phyloP scores from a whole-genome alignment of 352 stramenopile genomes.

The Globisporangium abappressorium region DNA sequence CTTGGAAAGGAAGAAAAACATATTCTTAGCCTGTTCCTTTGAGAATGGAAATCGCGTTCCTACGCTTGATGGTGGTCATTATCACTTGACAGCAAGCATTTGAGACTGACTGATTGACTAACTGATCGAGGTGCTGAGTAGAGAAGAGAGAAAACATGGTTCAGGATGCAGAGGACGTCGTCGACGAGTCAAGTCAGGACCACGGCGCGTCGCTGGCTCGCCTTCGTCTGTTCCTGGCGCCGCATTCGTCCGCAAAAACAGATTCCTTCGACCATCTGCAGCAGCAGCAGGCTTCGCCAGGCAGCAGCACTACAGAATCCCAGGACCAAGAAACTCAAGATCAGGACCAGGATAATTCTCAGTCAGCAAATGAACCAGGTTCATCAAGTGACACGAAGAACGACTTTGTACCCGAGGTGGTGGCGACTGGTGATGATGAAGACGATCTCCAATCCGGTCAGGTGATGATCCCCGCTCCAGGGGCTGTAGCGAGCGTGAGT shows the following conservation, averaged over 20 bases:
- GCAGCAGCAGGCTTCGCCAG: not conserved
- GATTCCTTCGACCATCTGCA: not conserved
- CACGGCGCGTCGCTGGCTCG: slow-evolving; percentile 27
- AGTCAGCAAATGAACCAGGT: not conserved
- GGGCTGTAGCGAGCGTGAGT: slow-evolving; percentile 43
- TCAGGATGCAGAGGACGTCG: not conserved
- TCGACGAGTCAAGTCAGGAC: slow-evolving; percentile 4
- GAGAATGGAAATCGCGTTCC: not conserved
- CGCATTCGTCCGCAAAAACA: slow-evolving; percentile 18
- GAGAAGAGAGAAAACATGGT: not conserved
- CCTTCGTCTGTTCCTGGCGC: slow-evolving; percentile 32
- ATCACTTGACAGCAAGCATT: not conserved
- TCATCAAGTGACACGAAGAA: not conserved
- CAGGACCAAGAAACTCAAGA: not conserved
- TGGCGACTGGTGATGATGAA: slow-evolving; percentile 18
- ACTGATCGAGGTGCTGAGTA: not conserved
- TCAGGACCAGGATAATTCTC: not conserved
- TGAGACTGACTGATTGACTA: not conserved
- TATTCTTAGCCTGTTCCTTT: slow-evolving; percentile 8
- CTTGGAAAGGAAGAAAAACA: not conserved
- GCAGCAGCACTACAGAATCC: not conserved
- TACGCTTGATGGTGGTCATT: not conserved
- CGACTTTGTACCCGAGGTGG: not conserved
- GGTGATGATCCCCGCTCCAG: slow-evolving; percentile 30
- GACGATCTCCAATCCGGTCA: not conserved